These are phyloP conservation scores for Xylaria sp. DNA, from an alignment of 2,329 filamentous ascomycete genomes.

Conservation along the genomic window DNA sequence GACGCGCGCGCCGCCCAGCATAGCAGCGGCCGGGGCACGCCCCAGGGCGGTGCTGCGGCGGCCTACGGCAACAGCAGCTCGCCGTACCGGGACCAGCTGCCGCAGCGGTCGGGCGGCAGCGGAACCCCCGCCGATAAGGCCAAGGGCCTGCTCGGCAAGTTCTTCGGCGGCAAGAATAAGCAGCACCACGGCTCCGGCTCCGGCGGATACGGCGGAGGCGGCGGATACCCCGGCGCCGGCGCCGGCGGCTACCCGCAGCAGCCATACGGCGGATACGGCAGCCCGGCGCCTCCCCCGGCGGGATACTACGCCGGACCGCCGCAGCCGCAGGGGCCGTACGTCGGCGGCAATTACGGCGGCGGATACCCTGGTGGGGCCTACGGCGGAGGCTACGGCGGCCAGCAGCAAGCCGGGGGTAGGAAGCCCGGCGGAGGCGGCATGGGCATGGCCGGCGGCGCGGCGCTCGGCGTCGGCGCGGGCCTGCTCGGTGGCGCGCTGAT, in stretches of 20 bases:
- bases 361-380: slow-evolving; percentile 39
- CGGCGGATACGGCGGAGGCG: slow-evolving; percentile 38
- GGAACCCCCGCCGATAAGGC: slow-evolving; percentile 44
- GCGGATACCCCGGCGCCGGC: slow-evolving; percentile 39
- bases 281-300: slow-evolving; percentile 38
- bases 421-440: slow-evolving; percentile 55
- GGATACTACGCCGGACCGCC: slow-evolving; percentile 39
- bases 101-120: slow-evolving; percentile 40
- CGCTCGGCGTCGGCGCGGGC: slow-evolving; percentile 79
- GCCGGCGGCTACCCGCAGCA: no score
- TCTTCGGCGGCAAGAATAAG: slow-evolving; percentile 38
- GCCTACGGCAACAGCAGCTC: slow-evolving; percentile 37
- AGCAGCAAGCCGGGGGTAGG: slow-evolving; percentile 41
- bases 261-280: slow-evolving; percentile 37
- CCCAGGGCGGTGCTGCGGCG: slow-evolving; percentile 34
- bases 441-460: slow-evolving; percentile 73
- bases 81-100: slow-evolving; percentile 46
- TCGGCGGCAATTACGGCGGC: slow-evolving; percentile 24
- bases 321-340: slow-evolving; percentile 36
- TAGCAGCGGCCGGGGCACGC: slow-evolving; percentile 10
- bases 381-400: slow-evolving; percentile 27
- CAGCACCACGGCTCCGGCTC: slow-evolving; percentile 33
- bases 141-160: slow-evolving; percentile 41
- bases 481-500: slow-evolving; percentile 77
- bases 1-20: slow-evolving; percentile 56